phyloP scores from a whole-genome alignment of 495 filamentous ascomycete species.

The Annulohypoxylon stygium region DNA sequence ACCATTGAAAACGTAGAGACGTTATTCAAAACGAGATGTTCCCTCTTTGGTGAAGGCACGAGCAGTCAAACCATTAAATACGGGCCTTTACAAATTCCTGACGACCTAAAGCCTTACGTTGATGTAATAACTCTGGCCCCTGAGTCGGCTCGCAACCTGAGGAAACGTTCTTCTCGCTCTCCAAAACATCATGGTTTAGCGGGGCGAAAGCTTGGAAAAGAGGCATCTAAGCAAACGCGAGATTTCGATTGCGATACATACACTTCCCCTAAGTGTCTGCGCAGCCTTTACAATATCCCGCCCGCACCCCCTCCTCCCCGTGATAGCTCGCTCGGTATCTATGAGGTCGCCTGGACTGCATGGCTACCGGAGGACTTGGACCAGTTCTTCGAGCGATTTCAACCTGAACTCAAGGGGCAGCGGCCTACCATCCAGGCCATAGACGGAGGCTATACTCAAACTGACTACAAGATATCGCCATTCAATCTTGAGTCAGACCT shows the following conservation, averaged over 20 bases:
- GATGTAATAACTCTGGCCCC: background rate
- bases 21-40: conserved; percentile 1
- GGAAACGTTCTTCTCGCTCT: background rate
- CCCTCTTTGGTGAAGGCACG: background rate
- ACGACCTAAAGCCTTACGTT: background rate
- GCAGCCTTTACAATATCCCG: background rate
- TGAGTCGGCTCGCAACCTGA: background rate
- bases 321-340: background rate
- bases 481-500: background rate
- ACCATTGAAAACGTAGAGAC: background rate
- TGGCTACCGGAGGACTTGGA: background rate
- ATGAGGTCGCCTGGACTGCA: background rate
- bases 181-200: background rate
- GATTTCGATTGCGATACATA: background rate
- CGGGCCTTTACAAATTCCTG: conserved; percentile 1
- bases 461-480: background rate
- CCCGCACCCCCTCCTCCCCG: background rate
- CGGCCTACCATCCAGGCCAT: background rate
- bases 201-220: background rate
- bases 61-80: background rate
- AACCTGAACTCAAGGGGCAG: background rate
- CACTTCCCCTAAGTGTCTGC: background rate
- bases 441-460: background rate
- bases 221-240: background rate
- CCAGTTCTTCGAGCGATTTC: background rate